These are phyloP conservation scores for Capillidium heterosporum DNA, from an alignment of 371 early-diverging fungal species.

Conservation along the genomic window DNA sequence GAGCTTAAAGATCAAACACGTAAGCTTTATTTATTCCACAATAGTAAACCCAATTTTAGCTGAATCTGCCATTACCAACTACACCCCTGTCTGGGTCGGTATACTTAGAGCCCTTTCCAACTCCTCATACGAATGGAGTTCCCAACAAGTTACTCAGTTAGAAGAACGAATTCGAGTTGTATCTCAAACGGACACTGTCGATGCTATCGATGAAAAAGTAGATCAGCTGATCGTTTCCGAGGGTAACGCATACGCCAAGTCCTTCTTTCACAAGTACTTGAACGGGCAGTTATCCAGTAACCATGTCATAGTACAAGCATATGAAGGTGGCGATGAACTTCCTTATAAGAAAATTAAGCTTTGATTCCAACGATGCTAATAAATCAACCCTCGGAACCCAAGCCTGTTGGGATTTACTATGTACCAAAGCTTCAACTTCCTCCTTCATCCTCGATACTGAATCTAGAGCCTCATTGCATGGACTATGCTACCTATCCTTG, in stretches of 20 bases:
- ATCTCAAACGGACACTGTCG: not conserved
- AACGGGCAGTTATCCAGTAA: not conserved
- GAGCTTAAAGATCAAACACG: not conserved
- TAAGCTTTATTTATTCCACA: not conserved
- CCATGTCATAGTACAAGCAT: not conserved
- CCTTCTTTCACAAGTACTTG: not conserved
- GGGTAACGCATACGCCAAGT: not conserved
- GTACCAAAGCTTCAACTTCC: not conserved
- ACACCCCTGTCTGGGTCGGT: constrained; percentile 4
- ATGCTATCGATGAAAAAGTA: not conserved
- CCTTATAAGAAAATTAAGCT: not conserved
- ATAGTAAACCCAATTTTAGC: not conserved
- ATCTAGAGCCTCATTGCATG: not conserved
- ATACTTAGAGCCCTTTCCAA: not conserved
- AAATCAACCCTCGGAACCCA: not conserved
- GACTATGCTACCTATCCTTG: not conserved
- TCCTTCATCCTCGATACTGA: not conserved
- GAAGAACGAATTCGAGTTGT: not conserved
- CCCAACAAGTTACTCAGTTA: not conserved
- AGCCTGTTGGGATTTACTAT: not conserved
- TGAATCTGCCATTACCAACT: not conserved
- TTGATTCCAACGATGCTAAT: not conserved
- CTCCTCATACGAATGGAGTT: not conserved
- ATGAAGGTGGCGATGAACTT: constrained; percentile 1
- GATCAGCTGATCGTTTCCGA: not conserved